phyloP scores from a whole-genome alignment of 2,329 filamentous ascomycete species.

The Pseudocercospora musae region DNA sequence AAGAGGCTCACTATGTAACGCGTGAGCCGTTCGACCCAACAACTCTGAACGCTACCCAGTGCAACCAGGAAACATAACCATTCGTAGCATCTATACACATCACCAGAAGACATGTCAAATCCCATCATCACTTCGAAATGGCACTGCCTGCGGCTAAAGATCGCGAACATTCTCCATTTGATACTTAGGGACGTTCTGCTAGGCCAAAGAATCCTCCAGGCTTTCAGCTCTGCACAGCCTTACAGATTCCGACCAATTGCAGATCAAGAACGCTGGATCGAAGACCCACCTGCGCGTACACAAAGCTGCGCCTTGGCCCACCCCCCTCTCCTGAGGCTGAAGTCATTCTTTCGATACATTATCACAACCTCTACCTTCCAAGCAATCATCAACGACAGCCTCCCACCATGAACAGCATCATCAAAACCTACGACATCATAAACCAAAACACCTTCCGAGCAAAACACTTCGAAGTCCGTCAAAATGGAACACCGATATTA shows the following conservation, averaged over 20 bases:
- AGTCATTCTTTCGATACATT: not conserved
- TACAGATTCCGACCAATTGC: not conserved
- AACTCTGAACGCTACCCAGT: no score
- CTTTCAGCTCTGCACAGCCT: not conserved
- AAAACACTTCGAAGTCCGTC: slow-evolving; percentile 8
- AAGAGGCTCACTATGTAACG: no score
- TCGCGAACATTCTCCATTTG: not conserved
- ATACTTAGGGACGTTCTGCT: not conserved
- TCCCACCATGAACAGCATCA: not conserved
- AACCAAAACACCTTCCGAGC: slow-evolving; percentile 5
- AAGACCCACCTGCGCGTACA: not conserved
- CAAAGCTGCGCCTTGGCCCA: not conserved
- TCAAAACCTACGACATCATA: slow-evolving; percentile 10
- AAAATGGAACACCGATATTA: slow-evolving; percentile 6
- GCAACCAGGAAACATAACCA: no score
- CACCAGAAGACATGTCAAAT: no score
- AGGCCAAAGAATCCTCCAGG: not conserved
- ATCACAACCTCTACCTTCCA: not conserved
- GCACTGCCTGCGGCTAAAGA: not conserved
- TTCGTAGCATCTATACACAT: no score
- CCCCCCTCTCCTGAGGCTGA: no score
- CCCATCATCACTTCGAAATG: not conserved
- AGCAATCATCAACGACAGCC: not conserved
- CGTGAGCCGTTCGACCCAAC: no score
- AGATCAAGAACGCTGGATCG: not conserved